phyloP scores from a whole-genome alignment of 169 alveolate genomes.

The Plasmodium reichenowi region DNA sequence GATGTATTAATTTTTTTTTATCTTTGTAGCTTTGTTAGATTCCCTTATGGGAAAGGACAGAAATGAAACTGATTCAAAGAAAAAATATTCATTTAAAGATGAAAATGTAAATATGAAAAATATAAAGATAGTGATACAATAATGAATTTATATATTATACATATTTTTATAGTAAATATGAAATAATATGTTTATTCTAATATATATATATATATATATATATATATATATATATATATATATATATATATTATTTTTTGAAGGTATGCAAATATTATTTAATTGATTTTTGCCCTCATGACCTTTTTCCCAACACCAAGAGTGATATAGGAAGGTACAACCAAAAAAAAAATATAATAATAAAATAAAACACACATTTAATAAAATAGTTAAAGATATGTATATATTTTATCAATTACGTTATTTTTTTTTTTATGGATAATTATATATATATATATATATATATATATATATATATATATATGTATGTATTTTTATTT shows the following conservation, averaged over 20 bases:
- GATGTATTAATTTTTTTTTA: too few relatives aligned
- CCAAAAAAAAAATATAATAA: neutral
- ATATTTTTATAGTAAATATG: too few relatives aligned
- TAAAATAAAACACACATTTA: too few relatives aligned
- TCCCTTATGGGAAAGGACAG: conserved; percentile 88
- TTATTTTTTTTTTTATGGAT: too few relatives aligned
- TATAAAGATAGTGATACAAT: neutral
- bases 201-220: neutral
- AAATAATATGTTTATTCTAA: neutral
- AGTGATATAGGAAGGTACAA: conserved; percentile 91
- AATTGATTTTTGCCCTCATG: conserved; percentile 94
- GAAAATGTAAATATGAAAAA: conserved; percentile 65
- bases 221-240: conserved; percentile 5
- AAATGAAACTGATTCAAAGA: conserved; percentile 77
- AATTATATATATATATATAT: too few relatives aligned
- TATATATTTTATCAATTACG: neutral
- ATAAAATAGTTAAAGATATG: neutral
- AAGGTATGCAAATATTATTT: conserved; percentile 91
- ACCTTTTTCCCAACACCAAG: conserved; percentile 91
- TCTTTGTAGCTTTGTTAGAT: conserved; percentile 80
- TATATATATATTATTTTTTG: conserved; percentile 10
- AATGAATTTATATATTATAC: too few relatives aligned
- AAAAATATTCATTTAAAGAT: conserved; percentile 78
- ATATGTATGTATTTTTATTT: too few relatives aligned
- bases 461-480: too few relatives aligned